phyloP scores from a whole-genome alignment of 2,329 filamentous ascomycete species.

The Nemania diffusa region DNA sequence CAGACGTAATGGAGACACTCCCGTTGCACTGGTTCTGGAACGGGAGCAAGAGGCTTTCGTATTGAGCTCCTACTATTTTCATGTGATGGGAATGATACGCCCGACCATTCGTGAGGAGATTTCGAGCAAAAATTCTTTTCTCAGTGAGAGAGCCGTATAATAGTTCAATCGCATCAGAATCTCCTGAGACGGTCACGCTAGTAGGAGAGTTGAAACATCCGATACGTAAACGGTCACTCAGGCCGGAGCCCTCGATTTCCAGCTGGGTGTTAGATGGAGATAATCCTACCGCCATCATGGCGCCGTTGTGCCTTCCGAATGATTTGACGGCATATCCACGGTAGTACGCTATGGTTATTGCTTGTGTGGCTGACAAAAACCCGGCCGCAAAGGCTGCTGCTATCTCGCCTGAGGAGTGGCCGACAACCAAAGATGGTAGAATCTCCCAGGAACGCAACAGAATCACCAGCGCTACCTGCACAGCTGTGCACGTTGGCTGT shows the following conservation, averaged over 20 bases:
- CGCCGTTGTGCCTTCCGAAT: constrained; percentile 17
- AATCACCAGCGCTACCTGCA: constrained; percentile 40
- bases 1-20: too few relatives aligned
- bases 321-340: constrained; percentile 34
- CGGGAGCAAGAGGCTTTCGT: constrained; percentile 13
- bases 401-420: constrained; percentile 53
- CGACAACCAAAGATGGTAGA: constrained; percentile 16
- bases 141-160: too few relatives aligned
- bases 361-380: constrained; percentile 25
- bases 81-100: constrained; percentile 43
- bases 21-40: too few relatives aligned
- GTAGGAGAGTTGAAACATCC: constrained; percentile 29
- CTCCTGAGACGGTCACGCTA: constrained; percentile 17
- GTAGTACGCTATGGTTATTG: constrained; percentile 38
- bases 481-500: constrained; percentile 40
- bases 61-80: constrained; percentile 4
- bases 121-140: too few relatives aligned
- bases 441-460: constrained; percentile 35
- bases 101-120: too few relatives aligned
- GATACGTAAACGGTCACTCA: too few relatives aligned
- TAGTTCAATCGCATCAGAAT: not conserved
- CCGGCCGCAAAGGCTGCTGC: constrained; percentile 56
- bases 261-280: too few relatives aligned
- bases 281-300: constrained; percentile 41
- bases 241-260: not conserved